Base-by-base conservation (phyloP, 768 basidiomycete species). In the Tulasnella sp. region DNA sequence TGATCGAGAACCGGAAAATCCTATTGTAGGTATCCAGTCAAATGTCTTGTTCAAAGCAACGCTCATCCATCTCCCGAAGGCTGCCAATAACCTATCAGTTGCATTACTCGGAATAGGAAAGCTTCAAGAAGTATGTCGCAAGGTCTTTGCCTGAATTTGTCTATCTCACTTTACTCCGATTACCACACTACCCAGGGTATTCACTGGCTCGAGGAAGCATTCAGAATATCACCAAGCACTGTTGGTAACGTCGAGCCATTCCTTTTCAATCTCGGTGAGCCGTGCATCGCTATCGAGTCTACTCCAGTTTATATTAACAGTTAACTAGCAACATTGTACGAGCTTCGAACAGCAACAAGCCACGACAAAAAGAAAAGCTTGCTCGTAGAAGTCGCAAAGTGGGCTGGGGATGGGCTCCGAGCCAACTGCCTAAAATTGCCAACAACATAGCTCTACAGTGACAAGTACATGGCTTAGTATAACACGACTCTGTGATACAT, bases 381-480 rank as follows among this genome's bases (percentile, higher is more conserved):
- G 28, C 67, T 89, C 25, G 57, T 84, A 12, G 79, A 86, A 54
- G 83, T 85, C 0, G 79, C 84, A 12, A 82, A 82, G 61, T 88
- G 84, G 84, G 83, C 83, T 54, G 86, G 86, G 3, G 86, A 90
- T 63, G 87, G 86, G 0, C 63, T 89, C 58, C 78, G 73, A 57
- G 77, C 80, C 16, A 74, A 76, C 31, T 86, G 83, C 61, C 66
- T 89, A 59, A 89, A 89, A 66, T 76, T 88, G 16, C 45, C 55
- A 12, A 31, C 45, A n/a, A n/a, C n/a, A n/a, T n/a, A n/a, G n/a
- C n/a, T n/a, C n/a, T n/a, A n/a, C n/a, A n/a, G n/a, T n/a, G n/a
- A n/a, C n/a, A n/a, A n/a, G n/a, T n/a, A n/a, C n/a, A n/a, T n/a
- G n/a, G n/a, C n/a, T n/a, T n/a, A n/a, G n/a, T n/a, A n/a, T n/a